Conservation (phyloP, 768 basidiomycete genomes). For the Naganishia vaughanmartiniae region DNA sequence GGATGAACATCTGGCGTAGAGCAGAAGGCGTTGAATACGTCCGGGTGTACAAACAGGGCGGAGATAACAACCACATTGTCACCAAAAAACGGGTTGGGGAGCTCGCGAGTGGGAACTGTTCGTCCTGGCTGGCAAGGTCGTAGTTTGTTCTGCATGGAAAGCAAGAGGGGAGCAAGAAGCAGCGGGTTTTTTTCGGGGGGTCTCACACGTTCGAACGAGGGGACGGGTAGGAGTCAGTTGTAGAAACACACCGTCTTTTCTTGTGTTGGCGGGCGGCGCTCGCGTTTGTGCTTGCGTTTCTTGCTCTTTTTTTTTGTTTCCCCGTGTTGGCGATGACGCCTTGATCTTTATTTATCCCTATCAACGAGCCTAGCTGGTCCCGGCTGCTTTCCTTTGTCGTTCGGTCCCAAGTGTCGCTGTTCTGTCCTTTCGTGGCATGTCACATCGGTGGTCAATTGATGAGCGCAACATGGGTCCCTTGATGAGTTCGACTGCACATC, state of each 20-base stretch:
- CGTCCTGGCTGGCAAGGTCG: slow-evolving; percentile 14
- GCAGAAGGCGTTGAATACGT: background rate
- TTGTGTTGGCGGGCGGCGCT: background rate
- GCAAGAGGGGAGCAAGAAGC: background rate
- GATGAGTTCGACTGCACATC: too few relatives aligned
- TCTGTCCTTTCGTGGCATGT: background rate
- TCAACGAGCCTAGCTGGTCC: background rate
- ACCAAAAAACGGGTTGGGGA: slow-evolving; percentile 24
- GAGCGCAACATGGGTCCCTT: too few relatives aligned
- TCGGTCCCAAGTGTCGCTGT: background rate
- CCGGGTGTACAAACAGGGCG: background rate
- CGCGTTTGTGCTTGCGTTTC: background rate
- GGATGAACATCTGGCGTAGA: too few relatives aligned
- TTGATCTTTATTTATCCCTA: slow-evolving; percentile 24
- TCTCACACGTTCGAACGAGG: too few relatives aligned
- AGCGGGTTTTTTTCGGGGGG: too few relatives aligned
- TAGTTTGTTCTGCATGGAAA: background rate
- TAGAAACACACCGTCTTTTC: background rate
- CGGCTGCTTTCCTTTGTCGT: background rate
- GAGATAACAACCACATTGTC: too few relatives aligned
- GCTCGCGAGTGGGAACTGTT: slow-evolving; percentile 13
- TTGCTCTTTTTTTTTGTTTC: background rate
- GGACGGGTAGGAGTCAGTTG: slow-evolving; percentile 4
- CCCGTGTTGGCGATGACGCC: background rate
- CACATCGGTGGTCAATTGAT: too few relatives aligned